Percentiles rank a stretch among this genome's conserved stretches.
phyloP scores from a whole-genome alignment of 1,284 basidiomycete species.

The Vanrija sp. region DNA sequence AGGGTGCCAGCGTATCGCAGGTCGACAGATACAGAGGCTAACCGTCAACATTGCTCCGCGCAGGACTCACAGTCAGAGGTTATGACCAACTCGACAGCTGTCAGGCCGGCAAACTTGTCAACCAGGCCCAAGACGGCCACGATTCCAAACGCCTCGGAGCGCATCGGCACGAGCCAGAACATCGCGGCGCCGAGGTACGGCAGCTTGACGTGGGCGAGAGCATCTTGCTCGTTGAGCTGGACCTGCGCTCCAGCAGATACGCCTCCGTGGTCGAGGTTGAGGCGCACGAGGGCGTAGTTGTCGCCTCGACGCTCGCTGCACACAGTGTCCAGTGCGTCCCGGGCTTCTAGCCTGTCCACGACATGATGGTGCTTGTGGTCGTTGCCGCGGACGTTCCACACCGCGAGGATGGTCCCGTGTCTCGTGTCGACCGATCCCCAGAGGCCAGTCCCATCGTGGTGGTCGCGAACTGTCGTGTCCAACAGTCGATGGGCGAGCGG shows the following conservation, averaged over 20 bases:
- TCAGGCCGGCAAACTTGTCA: slow-evolving; percentile 26
- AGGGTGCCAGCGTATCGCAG: too few species aligned
- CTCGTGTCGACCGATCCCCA: too few species aligned
- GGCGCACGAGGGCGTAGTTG: too few species aligned
- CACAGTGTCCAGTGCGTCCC: slow-evolving; percentile 18
- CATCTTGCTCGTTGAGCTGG: too few species aligned
- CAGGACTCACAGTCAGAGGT: not conserved
- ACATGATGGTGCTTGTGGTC: slow-evolving; percentile 6
- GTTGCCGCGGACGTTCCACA: slow-evolving; percentile 24
- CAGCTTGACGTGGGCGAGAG: not conserved
- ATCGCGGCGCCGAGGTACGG: not conserved
- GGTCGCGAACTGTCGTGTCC: not conserved
- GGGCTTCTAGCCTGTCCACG: not conserved
- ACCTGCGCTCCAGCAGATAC: too few species aligned
- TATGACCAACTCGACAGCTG: slow-evolving; percentile 4
- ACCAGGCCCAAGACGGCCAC: slow-evolving; percentile 25
- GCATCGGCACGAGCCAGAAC: not conserved
- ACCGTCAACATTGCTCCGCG: not conserved
- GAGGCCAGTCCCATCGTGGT: not conserved
- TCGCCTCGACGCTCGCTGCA: not conserved
- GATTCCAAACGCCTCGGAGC: not conserved
- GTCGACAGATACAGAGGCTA: too few species aligned
- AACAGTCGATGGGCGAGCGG: too few species aligned
- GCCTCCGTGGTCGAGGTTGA: too few species aligned
- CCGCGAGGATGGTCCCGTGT: slow-evolving; percentile 17